Conservation (phyloP, 1,139 yeast species). For the Kluyveromyces marxianus region DNA sequence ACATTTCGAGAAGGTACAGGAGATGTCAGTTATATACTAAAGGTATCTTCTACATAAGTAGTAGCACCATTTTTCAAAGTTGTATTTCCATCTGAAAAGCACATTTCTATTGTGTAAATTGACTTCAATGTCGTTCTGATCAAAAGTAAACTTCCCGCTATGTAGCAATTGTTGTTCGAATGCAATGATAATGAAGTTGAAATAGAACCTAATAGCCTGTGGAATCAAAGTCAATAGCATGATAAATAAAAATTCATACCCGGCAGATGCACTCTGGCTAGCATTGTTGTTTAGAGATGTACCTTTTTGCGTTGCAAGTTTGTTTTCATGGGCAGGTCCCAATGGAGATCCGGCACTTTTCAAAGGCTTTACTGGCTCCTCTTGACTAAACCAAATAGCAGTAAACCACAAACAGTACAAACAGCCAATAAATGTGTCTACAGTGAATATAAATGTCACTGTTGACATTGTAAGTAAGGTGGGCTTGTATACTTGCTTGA, state of each 20-base stretch:
- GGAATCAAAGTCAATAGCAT: conserved; percentile 48
- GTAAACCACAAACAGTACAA: conserved; percentile 70
- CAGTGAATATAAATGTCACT: conserved; percentile 52
- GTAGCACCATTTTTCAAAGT: conserved; percentile 26
- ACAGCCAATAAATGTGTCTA: conserved; percentile 61
- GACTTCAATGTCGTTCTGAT: conserved; percentile 30
- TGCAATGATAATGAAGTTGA: conserved; percentile 51
- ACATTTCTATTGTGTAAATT: conserved; percentile 29
- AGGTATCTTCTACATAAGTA: conserved; percentile 17
- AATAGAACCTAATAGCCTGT: conserved; percentile 53
- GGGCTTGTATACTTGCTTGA: conserved; percentile 42
- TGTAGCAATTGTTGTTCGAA: conserved; percentile 42
- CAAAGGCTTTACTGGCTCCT: conserved; percentile 12
- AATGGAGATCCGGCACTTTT: conserved; percentile 13
- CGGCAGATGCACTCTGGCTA: conserved; percentile 58
- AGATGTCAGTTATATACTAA: neutral
- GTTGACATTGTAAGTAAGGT: conserved; percentile 47
- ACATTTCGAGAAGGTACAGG: too few species aligned
- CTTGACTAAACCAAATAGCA: conserved; percentile 62
- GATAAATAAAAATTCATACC: conserved; percentile 66
- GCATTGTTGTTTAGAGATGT: conserved; percentile 13
- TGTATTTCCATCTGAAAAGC: conserved; percentile 27
- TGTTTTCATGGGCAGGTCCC: conserved; percentile 12
- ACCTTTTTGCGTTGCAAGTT: conserved; percentile 11
- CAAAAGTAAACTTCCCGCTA: conserved; percentile 30